Conservation (phyloP, 495 filamentous ascomycete species). For the Clavariopsis aquatica region DNA sequence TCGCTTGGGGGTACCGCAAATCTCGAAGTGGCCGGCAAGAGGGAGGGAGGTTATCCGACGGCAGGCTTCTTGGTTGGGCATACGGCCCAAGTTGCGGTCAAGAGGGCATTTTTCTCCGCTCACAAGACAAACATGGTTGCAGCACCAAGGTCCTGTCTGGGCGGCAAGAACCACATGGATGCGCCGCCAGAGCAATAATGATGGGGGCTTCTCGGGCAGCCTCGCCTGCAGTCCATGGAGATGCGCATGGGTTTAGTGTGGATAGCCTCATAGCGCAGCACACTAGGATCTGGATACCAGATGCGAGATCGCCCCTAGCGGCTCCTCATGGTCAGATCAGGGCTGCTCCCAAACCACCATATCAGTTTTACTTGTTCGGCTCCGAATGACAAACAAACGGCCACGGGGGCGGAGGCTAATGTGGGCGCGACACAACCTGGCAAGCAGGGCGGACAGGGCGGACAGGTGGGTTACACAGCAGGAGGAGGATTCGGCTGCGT, state of each 20-base stretch:
- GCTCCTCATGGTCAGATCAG: constrained; percentile 17
- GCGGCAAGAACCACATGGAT: too few species aligned
- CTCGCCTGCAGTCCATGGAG: too few species aligned
- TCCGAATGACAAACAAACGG: constrained; percentile 30
- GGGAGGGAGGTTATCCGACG: constrained; percentile 8
- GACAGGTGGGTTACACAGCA: constrained; percentile 36
- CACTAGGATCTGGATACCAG: constrained; percentile 23
- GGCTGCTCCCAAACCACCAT: too few species aligned
- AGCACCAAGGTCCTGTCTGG: neutral
- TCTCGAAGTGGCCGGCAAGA: neutral
- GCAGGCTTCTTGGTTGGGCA: neutral
- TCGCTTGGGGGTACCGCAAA: neutral
- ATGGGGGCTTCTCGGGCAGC: too few species aligned
- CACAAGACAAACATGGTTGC: constrained; percentile 1
- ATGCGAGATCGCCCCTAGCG: constrained; percentile 24
- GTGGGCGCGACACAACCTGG: constrained; percentile 26
- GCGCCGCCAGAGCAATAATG: neutral
- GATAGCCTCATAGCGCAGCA: neutral
- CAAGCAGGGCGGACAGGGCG: constrained; percentile 7
- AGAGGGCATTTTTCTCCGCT: neutral
- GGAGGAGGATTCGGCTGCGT: constrained; percentile 23
- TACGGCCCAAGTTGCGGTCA: neutral
- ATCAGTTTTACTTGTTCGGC: neutral
- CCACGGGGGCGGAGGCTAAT: constrained; percentile 35
- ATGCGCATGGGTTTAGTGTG: neutral